A percentile compares a stretch with the other conserved stretches of the same genome.
Evolutionary conservation across 345 rosid genomes (phyloP).

Genomic region (Lenwebbia sp.): DNA sequence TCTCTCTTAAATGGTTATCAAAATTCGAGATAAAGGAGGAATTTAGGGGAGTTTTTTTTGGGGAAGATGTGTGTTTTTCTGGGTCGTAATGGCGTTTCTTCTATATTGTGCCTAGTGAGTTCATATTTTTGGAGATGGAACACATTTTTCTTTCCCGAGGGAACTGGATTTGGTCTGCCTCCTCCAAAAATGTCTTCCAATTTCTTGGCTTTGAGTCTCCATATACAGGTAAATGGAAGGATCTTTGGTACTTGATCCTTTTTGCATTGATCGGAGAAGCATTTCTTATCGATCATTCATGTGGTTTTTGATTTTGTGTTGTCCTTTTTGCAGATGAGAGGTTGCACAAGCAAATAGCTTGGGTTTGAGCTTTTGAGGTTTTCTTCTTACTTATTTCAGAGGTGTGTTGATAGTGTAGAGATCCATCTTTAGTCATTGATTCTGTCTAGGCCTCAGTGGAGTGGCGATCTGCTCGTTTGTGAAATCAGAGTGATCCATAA

Average conservation of each 20-base stretch:
- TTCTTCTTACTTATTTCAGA: conserved; percentile 39
- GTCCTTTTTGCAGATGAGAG: conserved; percentile 64
- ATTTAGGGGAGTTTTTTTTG: conserved; percentile 17
- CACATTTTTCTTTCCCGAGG: conserved; percentile 7
- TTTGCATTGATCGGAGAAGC: not conserved
- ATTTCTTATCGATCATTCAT: not conserved
- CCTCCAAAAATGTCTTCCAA: conserved; percentile 15
- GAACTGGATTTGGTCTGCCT: conserved; percentile 23
- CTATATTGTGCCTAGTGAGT: conserved; percentile 6
- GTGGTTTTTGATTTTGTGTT: conserved; percentile 4
- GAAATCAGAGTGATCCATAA: conserved; percentile 10
- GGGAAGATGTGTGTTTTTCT: not conserved
- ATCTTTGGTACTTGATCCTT: not conserved
- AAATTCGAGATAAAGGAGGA: not conserved
- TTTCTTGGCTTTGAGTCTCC: conserved; percentile 16
- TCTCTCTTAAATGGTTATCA: not conserved
- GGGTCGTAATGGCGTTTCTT: conserved; percentile 4
- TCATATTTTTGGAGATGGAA: conserved; percentile 11
- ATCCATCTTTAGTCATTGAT: conserved; percentile 25
- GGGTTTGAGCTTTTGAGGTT: conserved; percentile 29
- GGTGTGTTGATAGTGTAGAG: conserved; percentile 43
- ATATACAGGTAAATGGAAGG: conserved; percentile 27
- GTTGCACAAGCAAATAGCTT: conserved; percentile 30
- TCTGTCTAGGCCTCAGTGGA: conserved; percentile 27
- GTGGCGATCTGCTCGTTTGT: conserved; percentile 43